A percentile compares a stretch with the other conserved stretches of the same genome.
Evolutionary conservation across 352 stramenopile species (phyloP).

Genomic region (Pythium dissimile): DNA sequence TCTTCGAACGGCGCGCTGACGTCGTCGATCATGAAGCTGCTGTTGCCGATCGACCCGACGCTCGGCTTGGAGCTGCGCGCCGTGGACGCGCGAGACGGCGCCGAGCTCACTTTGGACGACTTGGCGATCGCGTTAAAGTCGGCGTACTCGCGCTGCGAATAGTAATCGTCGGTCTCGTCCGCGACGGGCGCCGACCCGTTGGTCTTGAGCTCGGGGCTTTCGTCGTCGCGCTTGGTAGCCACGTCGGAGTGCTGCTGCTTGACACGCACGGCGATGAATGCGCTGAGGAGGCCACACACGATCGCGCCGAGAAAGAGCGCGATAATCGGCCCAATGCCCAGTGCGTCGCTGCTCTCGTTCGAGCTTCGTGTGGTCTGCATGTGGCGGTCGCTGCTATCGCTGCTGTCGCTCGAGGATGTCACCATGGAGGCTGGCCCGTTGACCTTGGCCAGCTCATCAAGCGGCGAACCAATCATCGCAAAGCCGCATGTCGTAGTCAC

Average conservation of each 20-base stretch:
- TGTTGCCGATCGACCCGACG: background rate
- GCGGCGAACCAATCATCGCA: too few species aligned
- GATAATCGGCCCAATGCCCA: background rate
- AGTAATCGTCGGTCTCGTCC: conserved; percentile 3
- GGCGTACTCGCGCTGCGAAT: background rate
- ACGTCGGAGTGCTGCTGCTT: background rate
- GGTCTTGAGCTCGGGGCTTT: background rate
- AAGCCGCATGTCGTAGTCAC: background rate
- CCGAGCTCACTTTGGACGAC: conserved; percentile 8
- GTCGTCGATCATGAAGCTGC: background rate
- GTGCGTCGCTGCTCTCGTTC: background rate
- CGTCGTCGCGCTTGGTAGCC: background rate
- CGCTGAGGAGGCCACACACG: conserved; percentile 3
- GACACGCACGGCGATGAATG: background rate
- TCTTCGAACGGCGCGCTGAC: conserved; percentile 31
- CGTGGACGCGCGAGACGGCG: conserved; percentile 4
- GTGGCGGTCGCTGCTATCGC: background rate
- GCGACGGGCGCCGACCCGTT: background rate
- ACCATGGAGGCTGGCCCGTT: background rate
- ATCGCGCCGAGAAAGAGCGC: conserved; percentile 5
- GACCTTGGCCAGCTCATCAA: too few species aligned
- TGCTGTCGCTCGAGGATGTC: background rate
- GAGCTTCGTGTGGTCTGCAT: background rate
- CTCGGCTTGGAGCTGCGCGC: conserved; percentile 2
- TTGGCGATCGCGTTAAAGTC: conserved; percentile 6